Evolutionary conservation across 345 rosid species (phyloP).

Genomic region (Eucalyptus regnans): DNA sequence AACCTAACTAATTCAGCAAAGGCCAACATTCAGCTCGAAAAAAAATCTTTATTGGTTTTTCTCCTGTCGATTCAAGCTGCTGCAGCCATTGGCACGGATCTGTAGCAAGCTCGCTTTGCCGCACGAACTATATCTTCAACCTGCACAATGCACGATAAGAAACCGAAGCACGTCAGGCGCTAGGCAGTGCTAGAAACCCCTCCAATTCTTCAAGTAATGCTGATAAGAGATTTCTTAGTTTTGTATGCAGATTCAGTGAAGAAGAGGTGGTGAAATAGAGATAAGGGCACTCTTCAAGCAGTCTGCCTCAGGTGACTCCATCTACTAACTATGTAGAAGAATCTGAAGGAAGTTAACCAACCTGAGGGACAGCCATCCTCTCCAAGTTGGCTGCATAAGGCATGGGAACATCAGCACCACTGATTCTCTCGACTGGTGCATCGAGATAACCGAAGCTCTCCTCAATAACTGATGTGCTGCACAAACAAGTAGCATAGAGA

Average conservation of each 20-base stretch:
- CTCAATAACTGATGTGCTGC: slow-evolving; percentile 73
- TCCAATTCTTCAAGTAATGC: not conserved
- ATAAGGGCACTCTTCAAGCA: not conserved
- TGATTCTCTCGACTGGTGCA: slow-evolving; percentile 82
- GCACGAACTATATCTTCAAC: slow-evolving; percentile 72
- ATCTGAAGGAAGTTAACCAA: not conserved
- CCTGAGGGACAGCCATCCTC: slow-evolving; percentile 96
- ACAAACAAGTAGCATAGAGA: not conserved
- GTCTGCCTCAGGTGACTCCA: not conserved
- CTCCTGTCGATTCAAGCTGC: not conserved
- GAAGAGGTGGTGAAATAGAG: not conserved
- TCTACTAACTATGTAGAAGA: not conserved
- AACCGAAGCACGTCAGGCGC: not conserved
- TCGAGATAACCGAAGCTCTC: slow-evolving; percentile 90
- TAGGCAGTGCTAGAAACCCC: not conserved
- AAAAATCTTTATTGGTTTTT: not conserved
- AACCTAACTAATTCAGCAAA: not conserved
- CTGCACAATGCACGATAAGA: slow-evolving; percentile 11
- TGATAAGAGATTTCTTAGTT: not conserved
- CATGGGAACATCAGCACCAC: slow-evolving; percentile 97
- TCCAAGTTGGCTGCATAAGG: slow-evolving; percentile 96
- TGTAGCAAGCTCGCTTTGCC: slow-evolving; percentile 69
- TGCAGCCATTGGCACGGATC: slow-evolving; percentile 24
- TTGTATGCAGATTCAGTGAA: not conserved
- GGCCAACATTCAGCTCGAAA: not conserved